Conservation (phyloP, 257 asterid genomes). For the Jasminum sambac region DNA sequence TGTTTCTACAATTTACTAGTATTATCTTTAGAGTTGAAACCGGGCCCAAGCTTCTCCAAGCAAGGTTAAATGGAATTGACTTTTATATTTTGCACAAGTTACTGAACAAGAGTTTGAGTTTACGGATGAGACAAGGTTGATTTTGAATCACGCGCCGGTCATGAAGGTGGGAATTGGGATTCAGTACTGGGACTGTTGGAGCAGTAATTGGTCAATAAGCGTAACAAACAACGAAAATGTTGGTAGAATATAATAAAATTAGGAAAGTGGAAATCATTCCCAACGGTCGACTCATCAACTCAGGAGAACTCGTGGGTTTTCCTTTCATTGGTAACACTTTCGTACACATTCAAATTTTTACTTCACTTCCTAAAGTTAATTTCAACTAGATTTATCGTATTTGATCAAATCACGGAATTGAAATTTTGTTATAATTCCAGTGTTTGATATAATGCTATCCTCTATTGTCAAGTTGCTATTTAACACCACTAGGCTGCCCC, state of each 20-base stretch:
- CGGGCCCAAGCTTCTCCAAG: too few relatives aligned
- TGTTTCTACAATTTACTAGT: too few relatives aligned
- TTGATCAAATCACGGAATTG: too few relatives aligned
- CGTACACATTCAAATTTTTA: background rate
- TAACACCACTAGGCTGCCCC: too few relatives aligned
- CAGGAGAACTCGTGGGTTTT: constrained; percentile 19
- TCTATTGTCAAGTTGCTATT: too few relatives aligned
- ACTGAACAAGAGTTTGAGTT: background rate
- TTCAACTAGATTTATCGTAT: too few relatives aligned
- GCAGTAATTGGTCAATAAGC: constrained; percentile 19
- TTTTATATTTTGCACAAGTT: too few relatives aligned
- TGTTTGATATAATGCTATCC: too few relatives aligned
- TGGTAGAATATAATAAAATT: constrained; percentile 13
- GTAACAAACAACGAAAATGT: background rate
- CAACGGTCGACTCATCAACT: constrained; percentile 54
- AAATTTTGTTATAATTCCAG: too few relatives aligned
- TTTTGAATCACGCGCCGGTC: constrained; percentile 16
- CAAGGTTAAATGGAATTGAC: too few relatives aligned
- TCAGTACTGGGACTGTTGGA: background rate
- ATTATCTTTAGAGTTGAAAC: too few relatives aligned
- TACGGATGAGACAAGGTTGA: background rate
- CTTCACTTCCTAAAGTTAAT: too few relatives aligned
- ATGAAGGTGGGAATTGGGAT: constrained; percentile 1
- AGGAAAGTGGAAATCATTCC: constrained; percentile 28
- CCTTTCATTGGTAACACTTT: constrained; percentile 10